Conservation (phyloP, 2,329 filamentous ascomycete species). For the Teratosphaeria gauchensis region DNA sequence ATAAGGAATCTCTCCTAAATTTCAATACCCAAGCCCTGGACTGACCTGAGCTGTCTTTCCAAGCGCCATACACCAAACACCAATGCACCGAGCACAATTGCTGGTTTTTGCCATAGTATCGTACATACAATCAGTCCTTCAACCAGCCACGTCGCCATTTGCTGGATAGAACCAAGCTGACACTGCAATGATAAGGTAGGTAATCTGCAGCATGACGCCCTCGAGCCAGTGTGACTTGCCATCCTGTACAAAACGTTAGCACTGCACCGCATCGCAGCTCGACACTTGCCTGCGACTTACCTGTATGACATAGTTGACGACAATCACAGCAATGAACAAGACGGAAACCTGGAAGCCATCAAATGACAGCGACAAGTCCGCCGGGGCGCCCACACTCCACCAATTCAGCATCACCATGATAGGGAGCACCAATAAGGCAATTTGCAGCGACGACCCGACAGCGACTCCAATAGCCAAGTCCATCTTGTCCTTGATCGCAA, state of each 20-base stretch:
- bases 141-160: constrained; percentile 6
- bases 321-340: constrained; percentile 45
- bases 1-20: background rate
- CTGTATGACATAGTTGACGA: constrained; percentile 55
- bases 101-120: background rate
- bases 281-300: constrained; percentile 40
- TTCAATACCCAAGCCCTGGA: background rate
- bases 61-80: background rate
- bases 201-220: constrained; percentile 49
- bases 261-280: background rate
- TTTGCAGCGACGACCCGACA: constrained; percentile 57
- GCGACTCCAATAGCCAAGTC: constrained; percentile 57
- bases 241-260: constrained; percentile 20
- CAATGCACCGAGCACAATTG: background rate
- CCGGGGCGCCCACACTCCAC: constrained; percentile 39
- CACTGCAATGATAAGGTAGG: constrained; percentile 54
- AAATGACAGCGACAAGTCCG: constrained; percentile 64
- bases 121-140: background rate
- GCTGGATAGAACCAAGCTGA: constrained; percentile 44
- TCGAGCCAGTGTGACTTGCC: constrained; percentile 45
- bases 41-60: background rate
- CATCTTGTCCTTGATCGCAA: constrained; percentile 58
- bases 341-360: constrained; percentile 76
- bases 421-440: constrained; percentile 53
- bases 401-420: constrained; percentile 51